Percentiles rank a stretch among this genome's conserved stretches.
These are phyloP conservation scores for Prunella vulgaris DNA, from an alignment of 257 asterid species.

Conservation along the genomic window DNA sequence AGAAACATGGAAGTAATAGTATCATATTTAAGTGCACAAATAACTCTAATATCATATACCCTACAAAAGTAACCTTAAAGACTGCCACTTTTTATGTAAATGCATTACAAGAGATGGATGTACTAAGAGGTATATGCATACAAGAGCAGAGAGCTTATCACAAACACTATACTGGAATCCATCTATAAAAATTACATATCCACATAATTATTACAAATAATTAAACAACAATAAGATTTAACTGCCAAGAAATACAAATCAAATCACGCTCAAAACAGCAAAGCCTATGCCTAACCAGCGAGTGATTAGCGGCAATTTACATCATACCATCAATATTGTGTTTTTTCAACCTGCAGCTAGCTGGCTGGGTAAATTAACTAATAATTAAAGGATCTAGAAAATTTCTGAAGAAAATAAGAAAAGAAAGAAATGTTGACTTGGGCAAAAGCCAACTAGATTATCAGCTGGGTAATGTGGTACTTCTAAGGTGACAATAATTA, in stretches of 20 bases:
- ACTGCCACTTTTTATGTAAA: not conserved
- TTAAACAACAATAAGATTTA: not conserved
- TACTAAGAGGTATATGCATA: not conserved
- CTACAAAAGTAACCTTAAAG: not conserved
- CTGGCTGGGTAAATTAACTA: constrained; percentile 15
- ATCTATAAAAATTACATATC: not conserved
- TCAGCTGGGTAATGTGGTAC: too few relatives aligned
- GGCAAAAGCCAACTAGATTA: constrained; percentile 24
- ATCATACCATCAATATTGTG: constrained; percentile 1
- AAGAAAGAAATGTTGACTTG: constrained; percentile 2
- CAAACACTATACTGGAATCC: not conserved
- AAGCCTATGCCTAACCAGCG: not conserved
- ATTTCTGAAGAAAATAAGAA: not conserved
- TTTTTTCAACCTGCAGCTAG: constrained; percentile 15
- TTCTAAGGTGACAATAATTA: too few relatives aligned
- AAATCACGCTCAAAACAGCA: too few relatives aligned
- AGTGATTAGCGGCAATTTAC: constrained; percentile 1
- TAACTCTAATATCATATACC: not conserved
- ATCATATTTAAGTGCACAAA: too few relatives aligned
- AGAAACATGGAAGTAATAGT: too few relatives aligned
- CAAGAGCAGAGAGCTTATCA: not conserved
- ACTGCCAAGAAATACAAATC: not conserved
- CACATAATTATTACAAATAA: not conserved
- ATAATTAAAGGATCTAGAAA: not conserved
- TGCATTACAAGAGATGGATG: not conserved